Evolutionary conservation across 768 basidiomycete genomes (phyloP).

Genomic region (Lactarius evosmus): DNA sequence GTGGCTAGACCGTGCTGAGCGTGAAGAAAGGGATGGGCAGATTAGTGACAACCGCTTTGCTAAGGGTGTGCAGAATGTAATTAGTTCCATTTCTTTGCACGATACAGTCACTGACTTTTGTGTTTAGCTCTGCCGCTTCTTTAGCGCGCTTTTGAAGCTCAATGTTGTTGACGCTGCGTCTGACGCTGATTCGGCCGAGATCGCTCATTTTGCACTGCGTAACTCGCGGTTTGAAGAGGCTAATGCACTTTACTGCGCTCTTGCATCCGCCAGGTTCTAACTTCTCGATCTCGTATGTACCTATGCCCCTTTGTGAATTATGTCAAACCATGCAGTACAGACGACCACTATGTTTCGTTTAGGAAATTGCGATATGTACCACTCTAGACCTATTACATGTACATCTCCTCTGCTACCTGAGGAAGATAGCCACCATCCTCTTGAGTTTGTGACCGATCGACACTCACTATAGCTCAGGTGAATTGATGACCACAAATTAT

Average conservation of each 20-base stretch:
- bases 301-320: slow-evolving; percentile 11
- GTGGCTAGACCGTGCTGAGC: slow-evolving; percentile 68
- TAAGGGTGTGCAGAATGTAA: slow-evolving; percentile 68
- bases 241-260: slow-evolving; percentile 62
- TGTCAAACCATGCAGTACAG: neutral
- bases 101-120: slow-evolving; percentile 9
- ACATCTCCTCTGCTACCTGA: neutral
- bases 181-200: slow-evolving; percentile 73
- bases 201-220: slow-evolving; percentile 71
- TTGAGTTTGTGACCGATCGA: no score
- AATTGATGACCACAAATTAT: no score
- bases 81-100: slow-evolving; percentile 28
- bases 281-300: slow-evolving; percentile 8
- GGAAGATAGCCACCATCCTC: neutral
- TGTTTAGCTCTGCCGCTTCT: slow-evolving; percentile 71
- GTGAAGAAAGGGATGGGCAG: slow-evolving; percentile 62
- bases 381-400: slow-evolving; percentile 9
- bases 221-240: slow-evolving; percentile 76
- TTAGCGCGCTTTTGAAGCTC: slow-evolving; percentile 63
- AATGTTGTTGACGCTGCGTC: slow-evolving; percentile 56
- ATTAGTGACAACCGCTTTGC: slow-evolving; percentile 71
- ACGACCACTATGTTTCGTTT: slow-evolving; percentile 1
- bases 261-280: slow-evolving; percentile 46
- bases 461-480: no score
- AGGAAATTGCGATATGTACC: slow-evolving; percentile 10